Base-by-base conservation (phyloP, 163 green algal genomes). In the Chlamydomonas reinhardtii region DNA sequence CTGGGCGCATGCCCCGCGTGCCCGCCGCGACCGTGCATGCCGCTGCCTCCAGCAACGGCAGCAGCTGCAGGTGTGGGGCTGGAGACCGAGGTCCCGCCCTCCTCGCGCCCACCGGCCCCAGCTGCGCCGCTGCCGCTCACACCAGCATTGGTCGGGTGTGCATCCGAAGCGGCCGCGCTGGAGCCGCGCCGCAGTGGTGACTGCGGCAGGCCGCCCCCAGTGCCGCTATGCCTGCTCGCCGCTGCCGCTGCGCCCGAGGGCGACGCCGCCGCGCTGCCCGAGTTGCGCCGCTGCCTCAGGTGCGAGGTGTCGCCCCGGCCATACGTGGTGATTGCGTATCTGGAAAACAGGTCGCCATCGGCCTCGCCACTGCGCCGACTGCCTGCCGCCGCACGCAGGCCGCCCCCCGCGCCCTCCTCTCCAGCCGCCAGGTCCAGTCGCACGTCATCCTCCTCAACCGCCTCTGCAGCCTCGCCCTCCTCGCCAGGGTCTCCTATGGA, bases 281-380 rank as follows among this genome's bases (percentile, higher is more conserved):
- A 79, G 70, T 79, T 86, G 4, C 80, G 80, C 19, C 80, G 80
- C 70, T 86, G 80, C 35, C 70, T 71, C 4, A 86, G 80, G 70
- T 79, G 80, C 20, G 70, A 79, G 15, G 70, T 86, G 70, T 79
- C 70, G 19, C 80, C 70, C 27, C 80, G 65, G 54, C 80, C 83
- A 52, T 83, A 82, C 9, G 73, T 74, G 19, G 82, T 91, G 29
- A 92, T 84, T 27, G 82, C 56, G 73, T 91, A 91, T 15, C 89
- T 86, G 34, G 84, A 86, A 65, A 89, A 90, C 54, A 90, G 70
- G 48, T 92, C 89, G 20, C 12, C 34, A 0, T 71, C 48, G 4
- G 68, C 78, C 29, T 25, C 32, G 29, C 52, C 37, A 19, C 48
- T 56, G 14, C 48, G 48, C 48, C 48, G 48, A 8, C 39, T 48